Evolutionary conservation across 352 stramenopile genomes (phyloP).

Genomic region (Blastocystis sp.): DNA sequence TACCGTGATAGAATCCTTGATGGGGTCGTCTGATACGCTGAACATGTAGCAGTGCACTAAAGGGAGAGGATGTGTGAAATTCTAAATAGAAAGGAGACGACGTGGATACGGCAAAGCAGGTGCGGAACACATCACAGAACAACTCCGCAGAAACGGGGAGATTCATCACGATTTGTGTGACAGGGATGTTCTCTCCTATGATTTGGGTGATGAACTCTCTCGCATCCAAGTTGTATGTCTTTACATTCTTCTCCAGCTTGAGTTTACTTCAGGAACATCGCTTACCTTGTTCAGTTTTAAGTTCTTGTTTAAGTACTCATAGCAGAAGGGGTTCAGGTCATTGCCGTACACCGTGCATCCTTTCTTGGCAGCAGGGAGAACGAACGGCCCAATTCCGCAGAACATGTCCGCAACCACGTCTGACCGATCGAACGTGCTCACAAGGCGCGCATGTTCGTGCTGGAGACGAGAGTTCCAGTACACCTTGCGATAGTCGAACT

Average conservation of each 20-base stretch:
- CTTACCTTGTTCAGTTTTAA: conserved; percentile 74
- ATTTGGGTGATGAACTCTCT: conserved; percentile 72
- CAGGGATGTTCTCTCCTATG: conserved; percentile 70
- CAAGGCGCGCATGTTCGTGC: conserved; percentile 76
- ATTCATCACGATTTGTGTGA: conserved; percentile 79
- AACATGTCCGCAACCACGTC: conserved; percentile 79
- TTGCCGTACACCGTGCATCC: conserved; percentile 75
- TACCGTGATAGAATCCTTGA: conserved; percentile 72
- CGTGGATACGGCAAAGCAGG: not conserved
- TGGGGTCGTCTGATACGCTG: conserved; percentile 65
- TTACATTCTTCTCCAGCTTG: conserved; percentile 65
- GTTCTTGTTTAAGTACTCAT: conserved; percentile 72
- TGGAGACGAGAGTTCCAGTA: conserved; percentile 83
- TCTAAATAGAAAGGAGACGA: not conserved
- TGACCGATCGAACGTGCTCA: conserved; percentile 67
- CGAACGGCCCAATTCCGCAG: conserved; percentile 80
- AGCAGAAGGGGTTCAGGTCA: conserved; percentile 79
- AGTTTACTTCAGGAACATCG: conserved; percentile 43
- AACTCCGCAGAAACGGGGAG: conserved; percentile 77
- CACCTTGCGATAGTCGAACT: conserved; percentile 78
- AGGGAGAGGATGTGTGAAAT: conserved; percentile 24
- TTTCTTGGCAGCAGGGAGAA: conserved; percentile 73
- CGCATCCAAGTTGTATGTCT: conserved; percentile 74
- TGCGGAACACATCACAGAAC: conserved; percentile 63
- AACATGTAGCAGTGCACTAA: conserved; percentile 61